Conservation (phyloP, 345 rosid species). For the Acer yangbiense region DNA sequence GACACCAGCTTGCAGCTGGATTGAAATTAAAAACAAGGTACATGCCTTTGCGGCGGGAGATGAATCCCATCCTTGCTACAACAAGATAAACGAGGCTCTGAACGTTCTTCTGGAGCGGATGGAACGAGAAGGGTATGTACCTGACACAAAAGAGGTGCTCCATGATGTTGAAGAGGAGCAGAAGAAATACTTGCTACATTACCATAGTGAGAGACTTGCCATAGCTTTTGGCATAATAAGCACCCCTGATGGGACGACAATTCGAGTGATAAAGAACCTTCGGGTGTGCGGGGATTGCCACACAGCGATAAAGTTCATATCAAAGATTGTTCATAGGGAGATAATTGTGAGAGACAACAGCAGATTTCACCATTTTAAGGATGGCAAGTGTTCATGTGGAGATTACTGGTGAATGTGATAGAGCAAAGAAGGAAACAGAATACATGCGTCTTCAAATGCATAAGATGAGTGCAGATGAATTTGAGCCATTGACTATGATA, state of each 20-base stretch:
- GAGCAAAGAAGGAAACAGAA: constrained; percentile 70
- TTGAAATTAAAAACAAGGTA: constrained; percentile 61
- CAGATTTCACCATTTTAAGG: constrained; percentile 74
- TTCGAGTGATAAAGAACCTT: constrained; percentile 72
- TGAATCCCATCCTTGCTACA: constrained; percentile 57
- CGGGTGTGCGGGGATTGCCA: constrained; percentile 71
- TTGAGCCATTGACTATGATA: constrained; percentile 97
- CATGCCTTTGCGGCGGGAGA: constrained; percentile 78
- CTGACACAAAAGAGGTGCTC: constrained; percentile 64
- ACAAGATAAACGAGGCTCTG: constrained; percentile 49
- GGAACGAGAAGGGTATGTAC: constrained; percentile 72
- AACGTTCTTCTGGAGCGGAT: constrained; percentile 53
- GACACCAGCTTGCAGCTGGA: constrained; percentile 85
- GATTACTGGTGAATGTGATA: constrained; percentile 60
- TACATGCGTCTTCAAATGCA: constrained; percentile 96
- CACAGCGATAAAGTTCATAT: constrained; percentile 60
- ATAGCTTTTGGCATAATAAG: constrained; percentile 72
- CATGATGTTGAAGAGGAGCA: constrained; percentile 80
- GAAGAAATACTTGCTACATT: constrained; percentile 51
- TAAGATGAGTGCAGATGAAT: constrained; percentile 99
- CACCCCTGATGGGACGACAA: constrained; percentile 62
- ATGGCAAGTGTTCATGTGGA: constrained; percentile 73
- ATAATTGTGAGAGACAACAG: constrained; percentile 74
- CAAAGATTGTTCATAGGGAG: constrained; percentile 65
- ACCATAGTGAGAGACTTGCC: constrained; percentile 78